Base-by-base conservation (phyloP, 331 rosid genomes). In the Quercus lobata region DNA sequence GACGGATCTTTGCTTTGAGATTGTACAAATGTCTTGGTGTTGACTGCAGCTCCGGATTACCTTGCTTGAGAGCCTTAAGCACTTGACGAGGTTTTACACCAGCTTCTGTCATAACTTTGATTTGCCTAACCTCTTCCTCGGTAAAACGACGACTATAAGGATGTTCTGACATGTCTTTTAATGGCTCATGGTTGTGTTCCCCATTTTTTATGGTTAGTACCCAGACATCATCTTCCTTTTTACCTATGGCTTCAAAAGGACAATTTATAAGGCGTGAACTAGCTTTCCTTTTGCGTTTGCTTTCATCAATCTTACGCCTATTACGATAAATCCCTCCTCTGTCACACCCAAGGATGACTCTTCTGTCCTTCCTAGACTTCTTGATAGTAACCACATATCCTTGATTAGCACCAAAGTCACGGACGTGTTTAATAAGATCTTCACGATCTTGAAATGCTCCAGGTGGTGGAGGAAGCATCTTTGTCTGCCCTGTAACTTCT, bases 281-380 rank as follows among this genome's bases (percentile, higher is more conserved):
- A 68, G 92, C 92, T 76, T 89, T 91, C 86, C 97, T 86, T 84
- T 86, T 88, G 76, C 92, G 94, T 76, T 88, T 86, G 83, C 86
- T 89, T 76, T 91, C 94, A 75, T 89, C 94, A 63, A 88, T 89
- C 88, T 91, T 91, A 73, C 92, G 92, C 80, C 97, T 89, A 61
- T 89, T 91, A 52, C 92, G 97, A 82, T 91, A 91, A 46, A 91
- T 88, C 56, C 97, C 97, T 35, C 97, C 94, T 76, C 97, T 88
- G 73, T 91, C 94, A 78, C 97, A 91, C 83, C 97, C 97, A 74
- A 91, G 93, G 77, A 91, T 91, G 84, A 91, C 94, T 81, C 94
- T 88, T 80, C 94, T 88, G 77, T 91, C 97, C 85, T 89, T 91
- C 86, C 92, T 86, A 18, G 97, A 91, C 85, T 91, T 91, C 86